Evolutionary conservation across 2,329 filamentous ascomycete species (phyloP).

Genomic region (Exophiala sp.): DNA sequence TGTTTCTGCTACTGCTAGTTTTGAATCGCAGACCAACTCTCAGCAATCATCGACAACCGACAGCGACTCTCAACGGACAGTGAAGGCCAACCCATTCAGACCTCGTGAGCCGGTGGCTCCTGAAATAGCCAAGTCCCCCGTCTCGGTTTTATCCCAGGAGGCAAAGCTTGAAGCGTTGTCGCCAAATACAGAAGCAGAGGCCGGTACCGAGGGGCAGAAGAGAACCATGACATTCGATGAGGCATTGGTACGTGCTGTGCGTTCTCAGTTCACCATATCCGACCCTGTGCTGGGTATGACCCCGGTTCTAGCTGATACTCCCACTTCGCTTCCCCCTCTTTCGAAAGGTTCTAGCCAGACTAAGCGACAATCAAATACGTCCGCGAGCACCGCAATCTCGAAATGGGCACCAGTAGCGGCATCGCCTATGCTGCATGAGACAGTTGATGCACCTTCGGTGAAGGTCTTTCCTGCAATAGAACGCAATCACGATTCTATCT

Average conservation of each 20-base stretch:
- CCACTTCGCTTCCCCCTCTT: not conserved
- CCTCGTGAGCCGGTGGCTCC: constrained; percentile 8
- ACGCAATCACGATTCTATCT: not conserved
- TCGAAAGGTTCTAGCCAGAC: too few relatives aligned
- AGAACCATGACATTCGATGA: not conserved
- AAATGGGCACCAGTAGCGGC: constrained; percentile 10
- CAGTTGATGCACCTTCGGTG: not conserved
- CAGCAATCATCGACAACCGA: not conserved
- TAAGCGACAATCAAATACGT: not conserved
- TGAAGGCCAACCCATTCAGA: constrained; percentile 13
- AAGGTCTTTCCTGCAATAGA: not conserved
- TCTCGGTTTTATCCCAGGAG: not conserved
- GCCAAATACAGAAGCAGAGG: too few relatives aligned
- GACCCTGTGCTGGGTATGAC: too few relatives aligned
- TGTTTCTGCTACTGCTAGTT: not conserved
- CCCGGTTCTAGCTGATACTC: not conserved
- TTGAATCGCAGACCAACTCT: not conserved
- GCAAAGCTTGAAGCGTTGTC: too few relatives aligned
- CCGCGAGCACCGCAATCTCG: constrained; percentile 6
- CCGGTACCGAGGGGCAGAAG: too few relatives aligned
- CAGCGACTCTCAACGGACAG: not conserved
- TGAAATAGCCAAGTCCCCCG: not conserved
- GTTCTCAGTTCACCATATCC: not conserved
- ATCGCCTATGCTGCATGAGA: not conserved
- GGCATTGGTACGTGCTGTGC: constrained; percentile 2